Percentiles rank a stretch among this genome's conserved stretches.
Conservation (phyloP, 2,329 filamentous ascomycete genomes). For the Fusarium sp. region DNA sequence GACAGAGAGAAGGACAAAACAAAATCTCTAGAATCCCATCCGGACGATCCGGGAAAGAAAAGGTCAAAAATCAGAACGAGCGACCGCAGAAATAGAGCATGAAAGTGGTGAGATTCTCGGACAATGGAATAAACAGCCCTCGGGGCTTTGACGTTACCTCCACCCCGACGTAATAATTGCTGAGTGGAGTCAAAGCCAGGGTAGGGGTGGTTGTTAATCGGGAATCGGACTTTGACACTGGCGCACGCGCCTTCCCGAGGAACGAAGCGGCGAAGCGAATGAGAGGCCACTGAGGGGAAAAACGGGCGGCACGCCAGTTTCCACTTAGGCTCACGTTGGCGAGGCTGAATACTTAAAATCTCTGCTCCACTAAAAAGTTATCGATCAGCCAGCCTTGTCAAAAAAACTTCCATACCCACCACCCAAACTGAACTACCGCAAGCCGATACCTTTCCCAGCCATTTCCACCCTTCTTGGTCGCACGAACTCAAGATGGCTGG, state of each 20-base stretch:
- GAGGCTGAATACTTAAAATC: conserved; percentile 30
- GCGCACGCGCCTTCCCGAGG: conserved; percentile 41
- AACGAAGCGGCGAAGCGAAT: conserved; percentile 39
- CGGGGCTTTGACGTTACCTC: conserved; percentile 49
- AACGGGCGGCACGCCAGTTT: conserved; percentile 13
- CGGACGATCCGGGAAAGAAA: conserved; percentile 51
- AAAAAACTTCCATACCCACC: conserved; percentile 40
- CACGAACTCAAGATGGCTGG: conserved; percentile 74
- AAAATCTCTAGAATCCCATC: conserved; percentile 50
- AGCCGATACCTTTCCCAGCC: conserved; percentile 1
- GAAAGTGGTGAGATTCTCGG: conserved; percentile 49
- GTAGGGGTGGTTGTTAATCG: conserved; percentile 29
- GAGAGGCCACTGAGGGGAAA: conserved; percentile 8
- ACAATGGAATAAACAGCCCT: conserved; percentile 42
- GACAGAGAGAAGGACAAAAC: conserved; percentile 42
- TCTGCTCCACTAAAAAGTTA: conserved; percentile 39
- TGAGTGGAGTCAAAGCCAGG: conserved; percentile 36
- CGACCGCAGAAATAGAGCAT: conserved; percentile 31
- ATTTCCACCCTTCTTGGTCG: conserved; percentile 17
- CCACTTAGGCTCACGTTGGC: conserved; percentile 13
- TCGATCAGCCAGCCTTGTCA: conserved; percentile 39
- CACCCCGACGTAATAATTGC: conserved; percentile 48
- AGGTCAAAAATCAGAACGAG: conserved; percentile 37
- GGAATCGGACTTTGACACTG: conserved; percentile 44
- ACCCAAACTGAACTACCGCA: neutral